Percentiles rank a stretch among this genome's conserved stretches.
Conservation (phyloP, 176 grass and related monocot species). For the Poa pratensis region DNA sequence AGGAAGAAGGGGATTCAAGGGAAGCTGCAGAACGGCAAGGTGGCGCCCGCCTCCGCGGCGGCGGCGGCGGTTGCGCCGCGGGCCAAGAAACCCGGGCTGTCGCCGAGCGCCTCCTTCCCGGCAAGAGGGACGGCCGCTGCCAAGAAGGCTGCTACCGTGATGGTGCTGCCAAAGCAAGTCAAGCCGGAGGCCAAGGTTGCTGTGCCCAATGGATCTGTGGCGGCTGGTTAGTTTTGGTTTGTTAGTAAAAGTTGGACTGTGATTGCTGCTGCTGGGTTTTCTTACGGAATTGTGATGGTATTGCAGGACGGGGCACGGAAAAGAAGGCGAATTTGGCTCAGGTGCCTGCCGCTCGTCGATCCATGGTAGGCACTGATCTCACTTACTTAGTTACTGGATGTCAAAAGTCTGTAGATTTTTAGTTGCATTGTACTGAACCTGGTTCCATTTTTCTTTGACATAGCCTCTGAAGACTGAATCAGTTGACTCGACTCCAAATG, state of each 20-base stretch:
- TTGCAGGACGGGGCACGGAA: slow-evolving; percentile 41
- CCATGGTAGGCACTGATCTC: slow-evolving; percentile 48
- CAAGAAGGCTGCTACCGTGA: slow-evolving; percentile 34
- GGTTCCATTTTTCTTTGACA: slow-evolving; percentile 19
- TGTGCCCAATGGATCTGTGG: slow-evolving; percentile 51
- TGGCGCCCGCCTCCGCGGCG: slow-evolving; percentile 11
- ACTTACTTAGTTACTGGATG: slow-evolving; percentile 4
- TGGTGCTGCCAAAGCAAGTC: slow-evolving; percentile 34
- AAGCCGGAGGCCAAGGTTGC: slow-evolving; percentile 52
- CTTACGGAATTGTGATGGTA: slow-evolving; percentile 39
- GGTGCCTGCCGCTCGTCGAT: slow-evolving; percentile 30
- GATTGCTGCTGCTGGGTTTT: slow-evolving; percentile 11
- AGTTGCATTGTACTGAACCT: slow-evolving; percentile 34
- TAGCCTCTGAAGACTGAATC: slow-evolving; percentile 76
- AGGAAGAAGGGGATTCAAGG: slow-evolving; percentile 36
- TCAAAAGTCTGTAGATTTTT: slow-evolving; percentile 37
- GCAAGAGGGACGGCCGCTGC: slow-evolving; percentile 38
- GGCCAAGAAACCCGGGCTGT: slow-evolving; percentile 59
- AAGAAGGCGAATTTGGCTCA: slow-evolving; percentile 48
- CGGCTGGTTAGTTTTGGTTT: slow-evolving; percentile 31
- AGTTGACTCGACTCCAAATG: slow-evolving; percentile 51
- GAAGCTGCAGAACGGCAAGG: slow-evolving; percentile 51
- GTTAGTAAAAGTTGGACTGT: background rate
- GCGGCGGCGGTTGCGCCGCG: background rate
- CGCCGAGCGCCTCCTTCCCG: slow-evolving; percentile 72